Conservation (phyloP, 2,329 filamentous ascomycete species). For the Pyricularia sp. region DNA sequence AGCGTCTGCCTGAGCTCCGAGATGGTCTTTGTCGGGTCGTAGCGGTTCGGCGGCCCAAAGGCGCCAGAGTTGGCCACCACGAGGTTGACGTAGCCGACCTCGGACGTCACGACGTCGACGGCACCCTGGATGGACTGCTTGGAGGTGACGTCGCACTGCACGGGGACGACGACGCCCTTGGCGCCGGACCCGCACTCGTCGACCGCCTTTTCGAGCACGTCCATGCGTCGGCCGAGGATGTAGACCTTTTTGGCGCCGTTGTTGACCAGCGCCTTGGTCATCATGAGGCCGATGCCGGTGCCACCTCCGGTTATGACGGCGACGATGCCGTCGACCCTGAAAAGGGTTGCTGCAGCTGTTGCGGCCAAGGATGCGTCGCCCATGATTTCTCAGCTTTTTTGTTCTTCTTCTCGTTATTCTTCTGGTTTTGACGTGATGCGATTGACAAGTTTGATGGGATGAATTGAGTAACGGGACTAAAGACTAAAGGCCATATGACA, state of each 20-base stretch:
- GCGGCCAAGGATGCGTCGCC: neutral
- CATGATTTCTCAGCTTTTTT: neutral
- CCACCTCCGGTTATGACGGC: constrained; percentile 47
- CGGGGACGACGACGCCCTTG: constrained; percentile 18
- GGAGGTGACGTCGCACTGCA: constrained; percentile 31
- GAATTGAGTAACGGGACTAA: neutral
- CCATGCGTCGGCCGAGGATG: constrained; percentile 37
- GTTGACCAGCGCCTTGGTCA: constrained; percentile 35
- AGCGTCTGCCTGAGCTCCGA: constrained; percentile 28
- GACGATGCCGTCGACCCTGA: constrained; percentile 39
- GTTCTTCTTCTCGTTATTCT: neutral
- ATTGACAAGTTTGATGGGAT: neutral
- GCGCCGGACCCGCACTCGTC: constrained; percentile 11
- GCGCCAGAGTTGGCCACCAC: constrained; percentile 56
- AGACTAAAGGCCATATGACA: neutral
- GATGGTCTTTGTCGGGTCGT: constrained; percentile 13
- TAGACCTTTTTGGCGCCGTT: constrained; percentile 43
- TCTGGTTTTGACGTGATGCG: neutral
- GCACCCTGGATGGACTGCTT: constrained; percentile 46
- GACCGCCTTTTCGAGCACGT: constrained; percentile 30
- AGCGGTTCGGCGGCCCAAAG: constrained; percentile 12
- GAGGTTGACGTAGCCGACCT: constrained; percentile 53
- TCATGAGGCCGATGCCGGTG: constrained; percentile 26
- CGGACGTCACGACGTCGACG: constrained; percentile 42
- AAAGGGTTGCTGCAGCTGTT: constrained; percentile 22